Evolutionary conservation across 2,329 filamentous ascomycete species (phyloP), one percentile per base, ranked within the genome.

Genomic region (Fusarium decemcellulare): DNA sequence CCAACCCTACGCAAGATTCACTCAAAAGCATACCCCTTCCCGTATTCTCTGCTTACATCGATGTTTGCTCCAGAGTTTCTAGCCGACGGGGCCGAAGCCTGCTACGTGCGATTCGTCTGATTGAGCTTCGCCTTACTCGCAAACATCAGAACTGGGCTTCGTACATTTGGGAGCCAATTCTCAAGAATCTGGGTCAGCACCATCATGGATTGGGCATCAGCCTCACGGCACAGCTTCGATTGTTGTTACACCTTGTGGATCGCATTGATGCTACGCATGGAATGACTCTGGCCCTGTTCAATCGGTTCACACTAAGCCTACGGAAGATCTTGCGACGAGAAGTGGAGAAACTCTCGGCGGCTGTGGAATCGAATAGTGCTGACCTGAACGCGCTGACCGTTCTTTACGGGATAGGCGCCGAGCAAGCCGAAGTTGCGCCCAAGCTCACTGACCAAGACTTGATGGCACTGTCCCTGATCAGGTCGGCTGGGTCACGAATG

Each of bases 11-110:
- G 29, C 56, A 68, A 5, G 57, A 68, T 8, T 48, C 48, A 12
- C 47, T 81, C 10, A 74, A 61, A 36, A 43, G 57, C 11, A 69
- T 80, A 7, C 74, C 74, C 2, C 67, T 77, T n/a, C 63, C 73
- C 2, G 61, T 85, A 2, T 84, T 91, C 60, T 78, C 79, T 8
- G 84, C 87, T 4, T 90, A 87, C 71, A 80, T 91, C 12, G 70
- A 76, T 30, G 67, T 70, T 15, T 76, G 77, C 44, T 67, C 72
- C 8, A 74, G 72, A 27, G 70, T 72, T 23, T 70, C 68, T 7
- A 59, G 63, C 11, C 64, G 52, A 27, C 61, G 66, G 10, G 71
- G 70, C 39, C 72, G 67, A 36, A 73, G 77, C 32, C 62, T 81
- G 54, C 61, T 73, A 55, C 75, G 78, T n/a, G 77, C 76, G 14